Percentiles rank a stretch among this genome's conserved stretches.
Conservation (phyloP, 441 rosid species). For the Adansonia rubrostipa region DNA sequence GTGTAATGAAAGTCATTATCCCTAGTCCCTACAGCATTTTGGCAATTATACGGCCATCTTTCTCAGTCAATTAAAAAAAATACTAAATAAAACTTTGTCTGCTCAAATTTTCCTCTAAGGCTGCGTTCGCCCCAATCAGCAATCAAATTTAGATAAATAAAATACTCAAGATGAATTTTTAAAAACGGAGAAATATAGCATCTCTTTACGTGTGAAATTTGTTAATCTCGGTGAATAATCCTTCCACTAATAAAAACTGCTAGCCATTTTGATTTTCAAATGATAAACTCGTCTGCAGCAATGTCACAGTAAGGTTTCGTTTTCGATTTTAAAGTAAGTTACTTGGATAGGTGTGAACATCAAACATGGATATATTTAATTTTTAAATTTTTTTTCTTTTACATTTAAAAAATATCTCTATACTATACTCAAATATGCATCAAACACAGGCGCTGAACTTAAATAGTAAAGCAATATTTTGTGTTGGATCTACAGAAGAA, state of each 20-base stretch:
- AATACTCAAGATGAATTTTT: neutral
- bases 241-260: neutral
- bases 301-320: neutral
- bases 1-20: neutral
- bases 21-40: neutral
- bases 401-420: too few species aligned
- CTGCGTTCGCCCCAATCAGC: neutral
- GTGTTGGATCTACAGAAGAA: neutral
- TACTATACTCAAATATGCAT: too few species aligned
- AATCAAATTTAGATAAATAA: neutral
- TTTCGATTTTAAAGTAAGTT: neutral
- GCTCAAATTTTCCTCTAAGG: neutral
- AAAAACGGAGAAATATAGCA: neutral
- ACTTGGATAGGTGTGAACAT: too few species aligned
- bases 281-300: neutral
- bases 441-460: too few species aligned
- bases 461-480: too few species aligned
- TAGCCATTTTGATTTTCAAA: neutral
- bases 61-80: neutral
- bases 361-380: too few species aligned
- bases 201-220: neutral
- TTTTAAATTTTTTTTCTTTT: too few species aligned
- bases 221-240: neutral
- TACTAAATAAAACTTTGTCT: too few species aligned
- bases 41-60: neutral